Conservation (phyloP, 2,329 filamentous ascomycete species). For the Penicillium sp. region DNA sequence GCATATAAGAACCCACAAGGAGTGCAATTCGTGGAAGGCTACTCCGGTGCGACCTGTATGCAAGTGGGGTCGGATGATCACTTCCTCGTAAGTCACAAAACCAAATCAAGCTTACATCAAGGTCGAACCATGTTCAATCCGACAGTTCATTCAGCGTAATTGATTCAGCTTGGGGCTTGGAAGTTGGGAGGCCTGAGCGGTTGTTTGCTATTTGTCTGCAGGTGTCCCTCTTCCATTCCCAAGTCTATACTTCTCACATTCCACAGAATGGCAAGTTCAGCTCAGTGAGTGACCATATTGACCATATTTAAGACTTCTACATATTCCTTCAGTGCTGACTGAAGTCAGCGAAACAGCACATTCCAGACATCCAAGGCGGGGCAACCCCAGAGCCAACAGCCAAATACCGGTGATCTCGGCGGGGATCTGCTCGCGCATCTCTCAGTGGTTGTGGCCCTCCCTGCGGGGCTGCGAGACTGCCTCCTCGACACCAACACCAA, state of each 20-base stretch:
- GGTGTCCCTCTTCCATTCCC: background rate
- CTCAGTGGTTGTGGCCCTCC: constrained; percentile 22
- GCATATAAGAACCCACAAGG: background rate
- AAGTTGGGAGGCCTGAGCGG: background rate
- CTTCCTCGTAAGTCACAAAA: background rate
- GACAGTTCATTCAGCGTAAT: background rate
- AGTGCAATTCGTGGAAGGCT: background rate
- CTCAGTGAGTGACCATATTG: background rate
- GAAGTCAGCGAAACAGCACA: background rate
- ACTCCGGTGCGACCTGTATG: background rate
- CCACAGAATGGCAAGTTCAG: background rate
- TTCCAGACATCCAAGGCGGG: background rate
- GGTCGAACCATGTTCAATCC: background rate
- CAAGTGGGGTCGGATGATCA: constrained; percentile 1
- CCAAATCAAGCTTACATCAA: background rate
- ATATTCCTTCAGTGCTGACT: background rate
- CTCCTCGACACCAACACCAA: background rate
- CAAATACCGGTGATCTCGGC: constrained; percentile 3
- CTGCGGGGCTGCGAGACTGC: constrained; percentile 13
- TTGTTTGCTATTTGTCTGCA: background rate
- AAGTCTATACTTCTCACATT: background rate
- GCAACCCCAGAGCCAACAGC: background rate
- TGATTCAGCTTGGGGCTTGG: background rate
- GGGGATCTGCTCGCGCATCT: constrained; percentile 15
- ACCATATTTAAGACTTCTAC: background rate